Conservation (phyloP, 257 asterid species). For the Petrea volubilis region DNA sequence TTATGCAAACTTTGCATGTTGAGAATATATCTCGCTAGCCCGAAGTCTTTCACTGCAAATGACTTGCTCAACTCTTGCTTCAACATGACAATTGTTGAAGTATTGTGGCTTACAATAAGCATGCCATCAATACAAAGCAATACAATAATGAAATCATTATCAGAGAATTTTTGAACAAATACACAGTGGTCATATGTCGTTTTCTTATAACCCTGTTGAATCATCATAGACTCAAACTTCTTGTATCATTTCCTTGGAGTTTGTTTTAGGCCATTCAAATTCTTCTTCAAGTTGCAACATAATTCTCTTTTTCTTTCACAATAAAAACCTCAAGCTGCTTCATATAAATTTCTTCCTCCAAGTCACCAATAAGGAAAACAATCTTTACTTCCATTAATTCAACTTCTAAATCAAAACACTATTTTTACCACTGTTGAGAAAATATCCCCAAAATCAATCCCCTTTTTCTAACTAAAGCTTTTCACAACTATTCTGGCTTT, state of each 20-base stretch:
- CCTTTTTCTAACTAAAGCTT: neutral
- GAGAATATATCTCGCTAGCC: too few species aligned
- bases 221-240: too few species aligned
- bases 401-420: neutral
- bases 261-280: too few species aligned
- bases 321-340: neutral
- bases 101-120: too few species aligned
- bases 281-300: too few species aligned
- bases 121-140: neutral
- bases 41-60: too few species aligned
- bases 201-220: too few species aligned
- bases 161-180: neutral
- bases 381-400: slow-evolving; percentile 15
- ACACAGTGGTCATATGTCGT: neutral
- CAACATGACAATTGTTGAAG: too few species aligned
- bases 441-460: neutral
- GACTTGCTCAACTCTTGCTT: too few species aligned
- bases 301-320: neutral
- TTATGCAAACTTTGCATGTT: neutral
- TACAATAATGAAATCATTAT: neutral
- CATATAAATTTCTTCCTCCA: neutral
- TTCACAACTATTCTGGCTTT: slow-evolving; percentile 5
- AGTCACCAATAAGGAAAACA: slow-evolving; percentile 2
- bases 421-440: slow-evolving; percentile 2
- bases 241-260: too few species aligned